These are phyloP conservation scores for Krasilnikovozyma curviuscula DNA, from an alignment of 768 basidiomycete genomes.

Conservation along the genomic window DNA sequence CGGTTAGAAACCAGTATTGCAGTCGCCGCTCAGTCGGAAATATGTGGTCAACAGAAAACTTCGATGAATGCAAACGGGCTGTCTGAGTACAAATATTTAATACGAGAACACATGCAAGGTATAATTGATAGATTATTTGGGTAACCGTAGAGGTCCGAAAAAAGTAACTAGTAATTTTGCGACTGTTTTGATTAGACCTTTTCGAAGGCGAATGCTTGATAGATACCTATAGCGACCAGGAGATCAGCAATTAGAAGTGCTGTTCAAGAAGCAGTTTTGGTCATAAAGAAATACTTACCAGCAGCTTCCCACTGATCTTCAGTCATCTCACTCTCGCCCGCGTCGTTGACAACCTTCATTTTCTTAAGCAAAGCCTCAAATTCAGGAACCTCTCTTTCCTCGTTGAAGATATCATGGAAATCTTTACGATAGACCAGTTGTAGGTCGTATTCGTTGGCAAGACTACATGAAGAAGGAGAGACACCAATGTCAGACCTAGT, in stretches of 20 bases:
- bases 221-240: slow-evolving; percentile 44
- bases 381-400: slow-evolving; percentile 59
- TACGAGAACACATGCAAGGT: too few species aligned
- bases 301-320: slow-evolving; percentile 96
- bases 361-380: slow-evolving; percentile 62
- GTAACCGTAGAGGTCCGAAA: too few species aligned
- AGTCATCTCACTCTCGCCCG: slow-evolving; percentile 79
- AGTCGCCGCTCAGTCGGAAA: too few species aligned
- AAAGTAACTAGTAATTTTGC: too few species aligned
- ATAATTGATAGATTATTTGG: too few species aligned
- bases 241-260: not conserved
- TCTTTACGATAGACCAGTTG: slow-evolving; percentile 58
- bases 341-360: slow-evolving; percentile 77
- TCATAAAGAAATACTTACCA: slow-evolving; percentile 40
- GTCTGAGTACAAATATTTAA: too few species aligned
- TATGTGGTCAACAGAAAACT: too few species aligned
- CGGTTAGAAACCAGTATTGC: too few species aligned
- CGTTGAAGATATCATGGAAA: slow-evolving; percentile 72
- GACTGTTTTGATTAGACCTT: slow-evolving; percentile 28
- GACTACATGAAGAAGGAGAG: slow-evolving; percentile 29
- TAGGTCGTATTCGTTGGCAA: slow-evolving; percentile 67
- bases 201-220: slow-evolving; percentile 80
- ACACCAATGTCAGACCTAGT: not conserved
- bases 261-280: not conserved
- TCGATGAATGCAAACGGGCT: too few species aligned